Evolutionary conservation across 1,284 basidiomycete genomes (phyloP).

Genomic region (Quambalaria eucalypti): DNA sequence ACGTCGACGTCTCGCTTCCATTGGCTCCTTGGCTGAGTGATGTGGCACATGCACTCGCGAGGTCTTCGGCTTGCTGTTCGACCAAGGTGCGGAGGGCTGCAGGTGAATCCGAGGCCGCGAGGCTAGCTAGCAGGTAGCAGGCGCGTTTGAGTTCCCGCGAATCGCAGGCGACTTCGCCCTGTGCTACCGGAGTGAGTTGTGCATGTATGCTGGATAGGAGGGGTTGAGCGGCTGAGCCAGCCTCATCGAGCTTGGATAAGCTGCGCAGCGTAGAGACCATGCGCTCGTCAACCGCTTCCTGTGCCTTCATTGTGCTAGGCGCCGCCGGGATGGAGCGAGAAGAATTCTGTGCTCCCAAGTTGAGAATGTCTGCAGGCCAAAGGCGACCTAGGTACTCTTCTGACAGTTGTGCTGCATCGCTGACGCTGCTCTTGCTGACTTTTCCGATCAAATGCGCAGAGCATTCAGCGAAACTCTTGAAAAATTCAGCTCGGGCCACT

Average conservation of each 20-base stretch:
- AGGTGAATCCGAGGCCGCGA: background rate
- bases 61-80: background rate
- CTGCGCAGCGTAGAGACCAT: background rate
- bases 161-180: background rate
- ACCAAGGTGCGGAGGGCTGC: background rate
- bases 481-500: slow-evolving; percentile 54
- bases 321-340: background rate
- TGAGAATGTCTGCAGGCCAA: too few relatives aligned
- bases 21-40: background rate
- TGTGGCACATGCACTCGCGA: background rate
- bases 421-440: background rate
- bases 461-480: slow-evolving; percentile 64
- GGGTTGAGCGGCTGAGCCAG: background rate
- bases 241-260: slow-evolving; percentile 1
- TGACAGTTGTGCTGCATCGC: slow-evolving; percentile 9
- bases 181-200: background rate
- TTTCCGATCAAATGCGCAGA: background rate
- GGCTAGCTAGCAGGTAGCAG: background rate
- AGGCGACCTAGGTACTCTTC: slow-evolving; percentile 15
- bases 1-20: background rate
- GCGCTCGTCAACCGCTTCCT: background rate
- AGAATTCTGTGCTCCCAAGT: too few relatives aligned
- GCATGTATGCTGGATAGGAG: background rate
- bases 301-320: too few relatives aligned
- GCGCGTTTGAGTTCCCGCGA: background rate